Evolutionary conservation across 805 yeast species (phyloP), one percentile per base, ranked within the genome.

Genomic region (Candida maesae): DNA sequence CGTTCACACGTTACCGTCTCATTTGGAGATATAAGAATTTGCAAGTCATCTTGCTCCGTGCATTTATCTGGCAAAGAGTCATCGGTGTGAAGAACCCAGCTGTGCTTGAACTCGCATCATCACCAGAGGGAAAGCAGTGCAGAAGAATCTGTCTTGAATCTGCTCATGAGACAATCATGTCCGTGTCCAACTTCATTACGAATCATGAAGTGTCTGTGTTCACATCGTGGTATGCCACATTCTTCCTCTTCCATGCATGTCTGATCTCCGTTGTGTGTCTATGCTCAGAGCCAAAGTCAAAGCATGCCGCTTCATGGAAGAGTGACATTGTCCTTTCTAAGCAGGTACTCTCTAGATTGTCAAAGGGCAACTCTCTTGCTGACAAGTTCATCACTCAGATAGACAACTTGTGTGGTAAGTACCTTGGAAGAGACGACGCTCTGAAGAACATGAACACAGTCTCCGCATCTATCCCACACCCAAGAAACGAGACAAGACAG

Each of bases 171-270:
- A 75, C 81, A 0, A 74, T 81, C 13, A 41, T 60, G 29, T 71
- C 80, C 7, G 74, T 79, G 8, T 60, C 67, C 18, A 64, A 62
- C 21, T 76, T 63, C 46, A 52, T 60, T 17, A 49, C 50, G 19
- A 61, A 59, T 28, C 55, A 63, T 36, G 61, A 61, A 10, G 42
- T 69, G 15, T 67, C 76, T n/a, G 69, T 73, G 19, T 63, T 78
- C 23, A 67, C 76, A 12, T 71, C 76, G 20, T 80, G 86, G 86
- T 76, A 79, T 58, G 75, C 82, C 5, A 74, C 79, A 0, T 80
- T 76, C 52, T 81, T 76, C 56, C 48, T 78, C 12, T 78, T 79
- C 60, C 84, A 80, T 55, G 84, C 85, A 2, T 71, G 75, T 5
- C 59, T 80, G 41, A 74, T 80, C 36, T 79, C 81, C 8, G 68